Percentiles rank a stretch among this genome's conserved stretches.
These are phyloP conservation scores for Apiotrichum domesticum DNA, from an alignment of 1,284 basidiomycete genomes.

Conservation along the genomic window DNA sequence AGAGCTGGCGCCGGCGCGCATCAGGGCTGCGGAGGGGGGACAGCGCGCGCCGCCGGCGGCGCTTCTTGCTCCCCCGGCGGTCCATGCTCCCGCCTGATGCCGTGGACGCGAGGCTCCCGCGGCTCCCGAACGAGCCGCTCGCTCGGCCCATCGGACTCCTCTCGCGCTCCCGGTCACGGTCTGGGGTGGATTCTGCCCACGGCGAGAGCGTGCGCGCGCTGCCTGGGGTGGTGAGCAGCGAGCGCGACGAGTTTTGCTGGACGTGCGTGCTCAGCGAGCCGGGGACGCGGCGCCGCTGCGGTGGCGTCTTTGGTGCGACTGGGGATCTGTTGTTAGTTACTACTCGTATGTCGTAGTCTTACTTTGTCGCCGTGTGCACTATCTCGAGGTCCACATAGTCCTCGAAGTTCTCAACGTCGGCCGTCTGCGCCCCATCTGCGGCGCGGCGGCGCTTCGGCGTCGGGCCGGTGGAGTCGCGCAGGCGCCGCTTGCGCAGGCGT, in stretches of 20 bases:
- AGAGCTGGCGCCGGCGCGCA: too few relatives aligned
- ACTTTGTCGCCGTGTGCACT: too few relatives aligned
- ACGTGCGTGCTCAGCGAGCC: too few relatives aligned
- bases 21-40: too few relatives aligned
- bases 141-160: too few relatives aligned
- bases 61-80: too few relatives aligned
- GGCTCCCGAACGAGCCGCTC: not conserved
- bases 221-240: not conserved
- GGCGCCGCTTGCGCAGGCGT: not conserved
- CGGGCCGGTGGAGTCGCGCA: not conserved
- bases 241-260: not conserved
- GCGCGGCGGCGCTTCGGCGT: not conserved
- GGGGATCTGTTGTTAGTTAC: not conserved
- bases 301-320: not conserved
- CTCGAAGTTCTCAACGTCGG: too few relatives aligned
- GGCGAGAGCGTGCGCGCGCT: slow-evolving; percentile 1
- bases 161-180: not conserved
- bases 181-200: not conserved
- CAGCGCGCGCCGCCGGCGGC: too few relatives aligned
- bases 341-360: not conserved
- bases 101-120: not conserved
- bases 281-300: not conserved
- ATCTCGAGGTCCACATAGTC: too few relatives aligned
- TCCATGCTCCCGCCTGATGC: too few relatives aligned
- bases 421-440: too few relatives aligned